These are phyloP conservation scores for Entomophthora muscae DNA, from an alignment of 371 early-diverging fungal genomes.

Conservation along the genomic window DNA sequence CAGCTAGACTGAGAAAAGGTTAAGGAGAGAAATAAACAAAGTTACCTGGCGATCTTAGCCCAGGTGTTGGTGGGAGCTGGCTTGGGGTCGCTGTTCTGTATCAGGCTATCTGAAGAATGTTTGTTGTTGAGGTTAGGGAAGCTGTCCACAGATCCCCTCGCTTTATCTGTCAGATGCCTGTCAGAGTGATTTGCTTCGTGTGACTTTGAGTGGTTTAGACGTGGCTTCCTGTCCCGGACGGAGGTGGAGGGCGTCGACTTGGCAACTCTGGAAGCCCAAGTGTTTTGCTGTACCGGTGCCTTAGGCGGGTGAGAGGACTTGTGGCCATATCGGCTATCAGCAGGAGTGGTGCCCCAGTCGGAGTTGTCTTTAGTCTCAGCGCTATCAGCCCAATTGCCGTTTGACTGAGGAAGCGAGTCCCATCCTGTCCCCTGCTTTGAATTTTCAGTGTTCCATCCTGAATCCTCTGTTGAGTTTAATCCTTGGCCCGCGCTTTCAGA, in stretches of 20 bases:
- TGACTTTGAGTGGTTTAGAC: neutral
- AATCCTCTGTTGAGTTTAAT: neutral
- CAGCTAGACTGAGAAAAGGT: neutral
- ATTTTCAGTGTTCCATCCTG: neutral
- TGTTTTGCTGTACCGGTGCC: neutral
- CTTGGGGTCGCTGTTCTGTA: neutral
- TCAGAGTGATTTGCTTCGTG: neutral
- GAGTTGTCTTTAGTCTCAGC: neutral
- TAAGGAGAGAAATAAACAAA: neutral
- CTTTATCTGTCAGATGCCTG: neutral
- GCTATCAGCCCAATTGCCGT: neutral
- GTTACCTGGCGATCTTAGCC: constrained; percentile 3
- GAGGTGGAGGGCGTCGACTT: neutral
- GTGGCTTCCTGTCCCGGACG: neutral
- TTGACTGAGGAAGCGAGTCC: neutral
- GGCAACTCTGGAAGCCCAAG: neutral
- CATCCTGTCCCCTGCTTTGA: neutral
- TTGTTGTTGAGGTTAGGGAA: neutral
- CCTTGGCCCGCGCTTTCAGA: neutral
- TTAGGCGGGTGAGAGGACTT: neutral
- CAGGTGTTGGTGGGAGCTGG: neutral
- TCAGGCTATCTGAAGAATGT: neutral
- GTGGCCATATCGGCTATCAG: neutral
- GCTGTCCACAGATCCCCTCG: neutral
- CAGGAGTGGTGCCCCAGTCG: neutral